Percentiles rank a stretch among this genome's conserved stretches.
Evolutionary conservation across 2,329 filamentous ascomycete species (phyloP).

Genomic region (Pestalotiopsis sp.): DNA sequence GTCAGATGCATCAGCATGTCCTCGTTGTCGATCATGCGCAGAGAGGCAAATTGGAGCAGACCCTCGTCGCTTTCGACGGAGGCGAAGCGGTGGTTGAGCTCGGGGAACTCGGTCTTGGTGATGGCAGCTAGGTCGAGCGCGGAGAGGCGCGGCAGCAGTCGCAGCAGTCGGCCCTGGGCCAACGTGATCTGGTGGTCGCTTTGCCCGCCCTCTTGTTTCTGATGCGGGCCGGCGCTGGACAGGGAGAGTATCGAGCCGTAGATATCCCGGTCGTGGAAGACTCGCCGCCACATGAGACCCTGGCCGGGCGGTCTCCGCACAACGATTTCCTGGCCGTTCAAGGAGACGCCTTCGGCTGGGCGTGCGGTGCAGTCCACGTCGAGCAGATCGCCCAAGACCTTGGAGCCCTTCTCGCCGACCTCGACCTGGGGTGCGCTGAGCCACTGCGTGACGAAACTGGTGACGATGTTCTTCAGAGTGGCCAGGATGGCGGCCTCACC

Average conservation of each 20-base stretch:
- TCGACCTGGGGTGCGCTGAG: constrained; percentile 54
- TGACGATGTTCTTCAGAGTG: constrained; percentile 50
- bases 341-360: constrained; percentile 27
- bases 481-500: constrained; percentile 53
- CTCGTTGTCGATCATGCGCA: constrained; percentile 52
- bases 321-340: constrained; percentile 39
- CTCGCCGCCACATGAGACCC: constrained; percentile 54
- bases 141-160: constrained; percentile 53
- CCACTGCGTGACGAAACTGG: constrained; percentile 54
- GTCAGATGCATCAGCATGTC: constrained; percentile 54
- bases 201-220: constrained; percentile 23
- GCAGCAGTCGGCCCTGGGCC: constrained; percentile 55
- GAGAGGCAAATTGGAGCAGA: constrained; percentile 52
- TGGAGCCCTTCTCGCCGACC: constrained; percentile 56
- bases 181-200: constrained; percentile 45
- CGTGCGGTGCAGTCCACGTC: constrained; percentile 54
- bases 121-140: constrained; percentile 47
- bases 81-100: constrained; percentile 31
- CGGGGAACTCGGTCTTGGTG: constrained; percentile 37
- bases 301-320: constrained; percentile 48
- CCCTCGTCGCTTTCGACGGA: constrained; percentile 33
- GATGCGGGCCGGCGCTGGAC: constrained; percentile 32
- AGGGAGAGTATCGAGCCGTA: constrained; percentile 49
- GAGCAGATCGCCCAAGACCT: constrained; percentile 55
- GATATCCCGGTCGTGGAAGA: constrained; percentile 48